Conservation (phyloP, 2,329 filamentous ascomycete genomes). For the Amylocarpus encephaloides region DNA sequence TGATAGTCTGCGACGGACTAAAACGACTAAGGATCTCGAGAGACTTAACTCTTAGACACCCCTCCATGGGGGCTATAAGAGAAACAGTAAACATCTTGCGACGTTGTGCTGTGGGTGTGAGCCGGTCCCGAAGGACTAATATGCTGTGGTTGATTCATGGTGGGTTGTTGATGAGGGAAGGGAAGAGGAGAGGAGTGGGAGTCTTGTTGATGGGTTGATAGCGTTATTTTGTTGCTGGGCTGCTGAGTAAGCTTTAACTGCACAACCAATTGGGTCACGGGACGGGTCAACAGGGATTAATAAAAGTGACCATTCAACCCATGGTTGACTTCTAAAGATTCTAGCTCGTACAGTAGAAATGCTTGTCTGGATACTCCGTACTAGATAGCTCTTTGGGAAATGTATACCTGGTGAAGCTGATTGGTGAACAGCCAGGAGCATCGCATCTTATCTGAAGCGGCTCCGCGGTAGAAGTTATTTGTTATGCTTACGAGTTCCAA, state of each 20-base stretch:
- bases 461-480: no score
- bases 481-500: no score
- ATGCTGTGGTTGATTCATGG: constrained; percentile 23
- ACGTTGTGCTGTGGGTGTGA: constrained; percentile 19
- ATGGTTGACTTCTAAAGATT: no score
- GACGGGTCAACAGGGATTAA: neutral
- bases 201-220: neutral
- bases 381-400: no score
- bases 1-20: constrained; percentile 25
- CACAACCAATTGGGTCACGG: neutral
- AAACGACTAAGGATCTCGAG: constrained; percentile 17
- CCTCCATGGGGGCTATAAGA: constrained; percentile 30
- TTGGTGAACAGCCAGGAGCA: no score
- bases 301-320: no score
- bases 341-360: no score
- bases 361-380: no score
- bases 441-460: no score
- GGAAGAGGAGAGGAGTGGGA: neutral
- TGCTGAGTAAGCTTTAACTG: neutral
- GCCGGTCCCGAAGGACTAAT: constrained; percentile 26
- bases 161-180: constrained; percentile 19
- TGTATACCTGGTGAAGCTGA: no score
- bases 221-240: neutral
- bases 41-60: constrained; percentile 28
- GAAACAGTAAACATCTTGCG: constrained; percentile 25